Evolutionary conservation across 2,329 filamentous ascomycete species (phyloP), one percentile per base, ranked within the genome.

Genomic region (Diplodia seriata): DNA sequence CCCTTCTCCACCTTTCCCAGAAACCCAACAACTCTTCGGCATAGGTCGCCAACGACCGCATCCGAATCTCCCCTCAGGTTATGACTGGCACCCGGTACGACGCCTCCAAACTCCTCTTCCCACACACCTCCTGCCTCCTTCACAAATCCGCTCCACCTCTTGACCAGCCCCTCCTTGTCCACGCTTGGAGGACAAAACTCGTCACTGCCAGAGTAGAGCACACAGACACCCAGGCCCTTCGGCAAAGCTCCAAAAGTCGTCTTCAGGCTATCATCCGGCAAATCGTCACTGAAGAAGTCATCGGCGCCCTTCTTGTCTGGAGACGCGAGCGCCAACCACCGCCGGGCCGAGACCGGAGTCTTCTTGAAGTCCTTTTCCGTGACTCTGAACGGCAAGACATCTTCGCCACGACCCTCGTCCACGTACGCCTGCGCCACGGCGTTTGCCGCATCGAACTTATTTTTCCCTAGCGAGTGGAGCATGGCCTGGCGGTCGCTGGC

Each of bases 271-370:
- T 86, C 82, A 51, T 87, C 85, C 0, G 81, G 77, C n/a, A 95
- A 80, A 75, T 95, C 91, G 2, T 88, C 89, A n/a, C 91, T 94
- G 80, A 97, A 97, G 75, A 91, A 92, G 76, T 97, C 94, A 76
- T 97, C 94, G 68, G 91, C 90, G 11, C 90, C 91, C 5, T 88
- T 83, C 62, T 82, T 78, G 56, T 82, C 80, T 0, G 86, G 86
- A 26, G 83, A 85, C 0, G 84, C 81, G 7, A 91, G 79, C 56
- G 86, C 87, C 43, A 89, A 75, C 76, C 87, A 90, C 51, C 89
- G 76, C 55, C 81, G 80, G 8, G 88, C 86, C n/a, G 81, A 84
- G 4, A 90, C 78, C 0, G 85, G 84, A 0, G 80, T 79, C 54
- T 26, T 66, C 38, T 76, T 73, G 43, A 77, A 69, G 68, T 72